Base-by-base conservation (phyloP, 129 eudicot species). In the Heracleum sosnowskyi region DNA sequence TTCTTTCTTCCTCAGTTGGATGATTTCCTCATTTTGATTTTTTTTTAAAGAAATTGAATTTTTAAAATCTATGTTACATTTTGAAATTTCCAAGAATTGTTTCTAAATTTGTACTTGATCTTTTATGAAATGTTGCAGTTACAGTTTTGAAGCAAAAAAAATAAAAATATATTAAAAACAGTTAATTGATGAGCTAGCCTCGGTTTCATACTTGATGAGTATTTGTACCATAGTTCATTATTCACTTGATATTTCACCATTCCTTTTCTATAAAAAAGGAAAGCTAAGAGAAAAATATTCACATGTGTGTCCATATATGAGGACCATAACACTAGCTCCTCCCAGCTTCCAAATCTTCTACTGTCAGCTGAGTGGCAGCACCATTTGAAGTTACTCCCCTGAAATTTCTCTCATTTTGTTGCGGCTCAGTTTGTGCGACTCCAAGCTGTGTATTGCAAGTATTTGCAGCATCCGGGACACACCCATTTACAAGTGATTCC, bases 281-380 rank as follows among this genome's bases (percentile, higher is more conserved):
- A 60, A 57, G 33, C 33, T 11, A 8, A 26, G 16, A 60, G 28
- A 57, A 31, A 9, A 49, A 22, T 60, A 60, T 60, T 26, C 4
- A 60, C 68, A 26, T 60, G 13, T 22, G 57, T 55, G 12, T 22
- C 22, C 68, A n/a, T 26, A n/a, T 8, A 60, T 55, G 64, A 55
- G 31, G 64, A 15, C 10, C 7, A 2, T 1, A 24, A 24, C 29
- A 63, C 35, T 63, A 29, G 7, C 81, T 74, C 78, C 87, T 80
- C 53, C 90, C 90, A 40, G 90, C 82, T 84, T 91, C 97, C 53
- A 91, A 6, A 81, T 91, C 93, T 35, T 81, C 90, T 2, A 55
- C 76, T 44, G 84, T 78, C 79, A 62, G 64, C 78, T 62, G 53
- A 73, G 42, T 63, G 7, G 81, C 33, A 77, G 57, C 77, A 49